A percentile compares a stretch with the other conserved stretches of the same genome.
Evolutionary conservation across 2,329 filamentous ascomycete species (phyloP).

Genomic region (Xylaria arbuscula): DNA sequence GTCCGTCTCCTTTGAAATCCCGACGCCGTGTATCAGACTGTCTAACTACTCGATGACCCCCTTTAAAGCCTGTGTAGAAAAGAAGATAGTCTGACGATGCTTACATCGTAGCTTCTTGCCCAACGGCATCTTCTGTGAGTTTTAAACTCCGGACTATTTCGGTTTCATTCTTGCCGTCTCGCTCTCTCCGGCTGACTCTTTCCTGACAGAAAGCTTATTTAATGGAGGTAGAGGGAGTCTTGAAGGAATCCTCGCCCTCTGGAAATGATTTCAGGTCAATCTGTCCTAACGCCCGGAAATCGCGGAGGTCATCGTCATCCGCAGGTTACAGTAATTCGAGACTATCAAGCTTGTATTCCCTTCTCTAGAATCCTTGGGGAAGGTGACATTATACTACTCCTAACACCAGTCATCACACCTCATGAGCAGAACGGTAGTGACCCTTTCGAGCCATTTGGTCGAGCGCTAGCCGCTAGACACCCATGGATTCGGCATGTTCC

Average conservation of each 20-base stretch:
- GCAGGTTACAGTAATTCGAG: conserved; percentile 47
- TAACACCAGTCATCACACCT: conserved; percentile 67
- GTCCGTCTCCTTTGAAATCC: conserved; percentile 9
- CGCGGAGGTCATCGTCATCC: conserved; percentile 47
- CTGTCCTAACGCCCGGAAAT: conserved; percentile 45
- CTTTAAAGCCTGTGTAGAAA: conserved; percentile 18
- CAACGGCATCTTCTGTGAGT: conserved; percentile 33
- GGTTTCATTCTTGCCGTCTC: not conserved
- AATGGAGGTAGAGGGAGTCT: conserved; percentile 44
- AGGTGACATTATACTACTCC: conserved; percentile 67
- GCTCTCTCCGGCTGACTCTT: conserved; percentile 20
- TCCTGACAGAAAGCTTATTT: conserved; percentile 34
- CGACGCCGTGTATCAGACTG: conserved; percentile 25
- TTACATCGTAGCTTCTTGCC: conserved; percentile 34
- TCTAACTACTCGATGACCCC: conserved; percentile 9
- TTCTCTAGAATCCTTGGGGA: conserved; percentile 59
- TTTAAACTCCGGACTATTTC: not conserved
- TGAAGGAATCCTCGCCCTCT: conserved; percentile 42
- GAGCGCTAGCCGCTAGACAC: conserved; percentile 69
- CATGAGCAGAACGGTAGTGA: conserved; percentile 61
- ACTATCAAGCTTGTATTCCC: conserved; percentile 57
- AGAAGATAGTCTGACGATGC: conserved; percentile 36
- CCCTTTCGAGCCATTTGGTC: conserved; percentile 78
- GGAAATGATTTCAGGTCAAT: conserved; percentile 50
- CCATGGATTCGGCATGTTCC: conserved; percentile 75